phyloP scores from a whole-genome alignment of 805 yeast genomes.

The Candida succiphila region DNA sequence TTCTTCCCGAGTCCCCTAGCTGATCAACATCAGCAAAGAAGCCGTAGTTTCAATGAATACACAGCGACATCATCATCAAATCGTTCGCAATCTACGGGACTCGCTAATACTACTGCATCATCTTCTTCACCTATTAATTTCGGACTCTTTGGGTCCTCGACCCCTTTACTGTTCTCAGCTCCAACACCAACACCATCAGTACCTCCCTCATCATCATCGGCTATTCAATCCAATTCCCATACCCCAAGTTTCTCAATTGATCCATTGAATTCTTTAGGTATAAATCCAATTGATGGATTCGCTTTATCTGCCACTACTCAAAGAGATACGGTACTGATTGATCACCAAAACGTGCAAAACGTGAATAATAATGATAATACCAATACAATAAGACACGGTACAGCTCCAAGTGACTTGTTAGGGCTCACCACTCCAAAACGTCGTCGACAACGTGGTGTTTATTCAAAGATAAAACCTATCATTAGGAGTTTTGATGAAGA shows the following conservation, averaged over 20 bases:
- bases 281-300: no score
- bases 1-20: slow-evolving; percentile 24
- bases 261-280: neutral
- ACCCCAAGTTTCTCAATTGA: slow-evolving; percentile 1
- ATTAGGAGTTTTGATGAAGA: slow-evolving; percentile 3
- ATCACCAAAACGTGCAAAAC: no score
- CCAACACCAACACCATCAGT: neutral
- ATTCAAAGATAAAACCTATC: slow-evolving; percentile 1
- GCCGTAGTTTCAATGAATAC: slow-evolving; percentile 3
- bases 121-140: slow-evolving; percentile 11
- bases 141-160: slow-evolving; percentile 8
- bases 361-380: no score
- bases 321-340: no score
- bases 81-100: slow-evolving; percentile 12
- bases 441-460: no score
- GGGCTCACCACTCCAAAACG: no score
- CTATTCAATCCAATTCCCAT: neutral
- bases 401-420: no score
- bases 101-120: slow-evolving; percentile 1
- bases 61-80: slow-evolving; percentile 1
- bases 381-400: no score
- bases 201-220: neutral
- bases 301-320: no score
- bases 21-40: slow-evolving; percentile 8
- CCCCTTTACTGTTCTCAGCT: neutral